These are phyloP conservation scores for Plantago major DNA, from an alignment of 257 asterid species.

Conservation along the genomic window DNA sequence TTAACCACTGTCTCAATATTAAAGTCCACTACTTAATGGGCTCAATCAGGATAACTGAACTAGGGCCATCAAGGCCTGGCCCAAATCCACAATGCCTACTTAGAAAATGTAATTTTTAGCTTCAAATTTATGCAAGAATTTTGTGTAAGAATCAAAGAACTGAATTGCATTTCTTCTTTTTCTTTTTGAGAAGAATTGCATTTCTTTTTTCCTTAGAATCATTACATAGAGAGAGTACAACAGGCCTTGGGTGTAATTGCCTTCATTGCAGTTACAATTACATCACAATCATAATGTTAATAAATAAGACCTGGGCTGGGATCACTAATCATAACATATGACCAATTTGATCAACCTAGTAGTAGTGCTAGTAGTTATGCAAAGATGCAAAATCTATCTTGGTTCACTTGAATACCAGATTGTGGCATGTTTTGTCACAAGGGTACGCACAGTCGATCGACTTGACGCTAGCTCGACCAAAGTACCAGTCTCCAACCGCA, in stretches of 20 bases:
- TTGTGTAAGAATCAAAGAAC: too few species aligned
- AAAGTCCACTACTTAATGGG: too few species aligned
- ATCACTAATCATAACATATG: slow-evolving; percentile 20
- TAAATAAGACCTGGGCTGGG: slow-evolving; percentile 15
- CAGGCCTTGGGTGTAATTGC: slow-evolving; percentile 14
- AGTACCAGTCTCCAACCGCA: slow-evolving; percentile 61
- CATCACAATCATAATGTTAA: slow-evolving; percentile 1
- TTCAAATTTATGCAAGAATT: too few species aligned
- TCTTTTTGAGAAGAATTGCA: too few species aligned
- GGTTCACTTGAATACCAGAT: slow-evolving; percentile 33
- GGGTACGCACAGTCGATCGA: slow-evolving; percentile 54
- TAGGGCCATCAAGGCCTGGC: too few species aligned
- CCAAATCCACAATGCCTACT: too few species aligned
- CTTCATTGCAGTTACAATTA: slow-evolving; percentile 20
- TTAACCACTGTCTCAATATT: too few species aligned
- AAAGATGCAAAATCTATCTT: neutral
- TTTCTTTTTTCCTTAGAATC: neutral
- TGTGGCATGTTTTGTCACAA: slow-evolving; percentile 49
- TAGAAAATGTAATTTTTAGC: too few species aligned
- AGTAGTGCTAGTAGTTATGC: slow-evolving; percentile 3
- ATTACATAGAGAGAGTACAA: slow-evolving; percentile 7
- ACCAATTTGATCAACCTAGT: slow-evolving; percentile 3
- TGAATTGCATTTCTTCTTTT: too few species aligned
- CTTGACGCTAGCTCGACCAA: slow-evolving; percentile 38
- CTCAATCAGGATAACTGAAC: too few species aligned